Evolutionary conservation across 441 rosid species (phyloP), one percentile per base, ranked within the genome.

Genomic region (Populus hybrid): DNA sequence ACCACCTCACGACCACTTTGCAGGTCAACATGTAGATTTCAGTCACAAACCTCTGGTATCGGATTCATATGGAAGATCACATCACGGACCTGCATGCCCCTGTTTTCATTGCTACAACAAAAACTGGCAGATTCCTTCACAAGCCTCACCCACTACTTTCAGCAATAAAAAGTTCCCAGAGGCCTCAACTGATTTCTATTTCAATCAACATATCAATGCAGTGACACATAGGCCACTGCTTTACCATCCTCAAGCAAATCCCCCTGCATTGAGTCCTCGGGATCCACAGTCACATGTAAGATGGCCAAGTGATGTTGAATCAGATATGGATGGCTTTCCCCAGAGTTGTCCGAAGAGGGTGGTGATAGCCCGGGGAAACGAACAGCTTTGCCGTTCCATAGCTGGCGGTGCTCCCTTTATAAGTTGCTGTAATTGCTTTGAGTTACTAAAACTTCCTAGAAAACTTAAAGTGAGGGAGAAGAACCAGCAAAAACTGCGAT

Each of bases 331-430:
- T 85, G 78, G 82, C 84, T 72, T 83, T 79, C 81, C 26, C 73
- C 75, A 74, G 86, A 78, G 79, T 67, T 69, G 40, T 69, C 76
- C 71, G 5, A 79, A 76, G 35, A 83, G 81, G 83, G 78, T 78
- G 79, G 86, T 68, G 16, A 72, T 81, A 81, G 71, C 88, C 69
- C 79, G 80, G 70, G 65, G 75, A 64, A 85, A 84, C 23, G 71
- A 79, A 53, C 86, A 81, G n/a, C 75, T 50, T 38, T 81, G 85
- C 59, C 83, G 57, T 77, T 90, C 99, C 65, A 81, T 90, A 8
- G 95, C 90, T 73, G 91, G 93, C 34, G 99, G 94, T 75, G 92
- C 98, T 42, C 98, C 99, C 3, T 90, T 95, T 80, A 66, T 91
- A 36, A 73, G 75, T 42, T 95, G 99, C 81, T 77, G 16, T 64